A percentile compares a stretch with the other conserved stretches of the same genome.
Evolutionary conservation across 768 basidiomycete species (phyloP).

Genomic region (Tulasnella sp.): DNA sequence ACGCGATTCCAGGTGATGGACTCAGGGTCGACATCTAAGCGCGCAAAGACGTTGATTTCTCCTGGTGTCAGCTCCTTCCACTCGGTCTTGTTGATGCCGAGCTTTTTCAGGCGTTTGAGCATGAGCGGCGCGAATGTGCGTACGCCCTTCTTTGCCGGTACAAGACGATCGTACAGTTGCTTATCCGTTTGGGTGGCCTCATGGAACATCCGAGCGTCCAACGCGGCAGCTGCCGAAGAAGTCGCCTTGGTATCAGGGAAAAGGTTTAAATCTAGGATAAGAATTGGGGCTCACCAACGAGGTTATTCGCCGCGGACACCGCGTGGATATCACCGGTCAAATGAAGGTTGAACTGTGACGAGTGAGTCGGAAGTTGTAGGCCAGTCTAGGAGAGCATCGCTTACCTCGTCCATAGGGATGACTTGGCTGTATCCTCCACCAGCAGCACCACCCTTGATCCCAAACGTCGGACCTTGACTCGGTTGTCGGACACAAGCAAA

Average conservation of each 20-base stretch:
- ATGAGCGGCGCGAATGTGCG: constrained; percentile 92
- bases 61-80: constrained; percentile 88
- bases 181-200: constrained; percentile 94
- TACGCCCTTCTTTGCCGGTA: constrained; percentile 86
- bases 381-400: constrained; percentile 14
- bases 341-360: constrained; percentile 77
- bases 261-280: background rate
- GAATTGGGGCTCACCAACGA: constrained; percentile 49
- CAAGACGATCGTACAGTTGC: constrained; percentile 84
- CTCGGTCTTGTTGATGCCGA: constrained; percentile 88
- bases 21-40: constrained; percentile 79
- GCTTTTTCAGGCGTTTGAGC: constrained; percentile 89
- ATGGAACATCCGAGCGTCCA: constrained; percentile 96
- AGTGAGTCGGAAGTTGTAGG: background rate
- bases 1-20: constrained; percentile 99
- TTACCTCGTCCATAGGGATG: constrained; percentile 96
- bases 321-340: constrained; percentile 97
- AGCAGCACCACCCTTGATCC: constrained; percentile 97
- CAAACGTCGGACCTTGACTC: constrained; percentile 96
- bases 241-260: constrained; percentile 15
- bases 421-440: constrained; percentile 98
- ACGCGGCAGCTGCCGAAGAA: constrained; percentile 65
- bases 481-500: constrained; percentile 98
- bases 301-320: constrained; percentile 92
- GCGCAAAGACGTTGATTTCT: constrained; percentile 79